phyloP scores from a whole-genome alignment of 345 rosid genomes.

The Corchorus olitorius region DNA sequence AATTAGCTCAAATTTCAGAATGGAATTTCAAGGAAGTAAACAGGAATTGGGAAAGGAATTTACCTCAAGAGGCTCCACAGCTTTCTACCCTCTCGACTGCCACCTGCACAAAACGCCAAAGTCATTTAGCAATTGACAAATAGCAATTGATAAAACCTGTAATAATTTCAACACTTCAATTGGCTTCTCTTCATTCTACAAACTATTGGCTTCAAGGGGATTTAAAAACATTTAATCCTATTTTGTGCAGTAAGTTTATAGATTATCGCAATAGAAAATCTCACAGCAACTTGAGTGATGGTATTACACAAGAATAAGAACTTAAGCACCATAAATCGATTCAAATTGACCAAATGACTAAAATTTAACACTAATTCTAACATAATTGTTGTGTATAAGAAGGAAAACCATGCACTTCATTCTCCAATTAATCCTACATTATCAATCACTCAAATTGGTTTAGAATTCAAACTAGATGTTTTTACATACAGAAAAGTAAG shows the following conservation, averaged over 20 bases:
- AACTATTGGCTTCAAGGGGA: not conserved
- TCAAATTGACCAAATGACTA: not conserved
- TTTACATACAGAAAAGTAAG: too few relatives aligned
- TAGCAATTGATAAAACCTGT: too few relatives aligned
- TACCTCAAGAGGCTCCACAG: too few relatives aligned
- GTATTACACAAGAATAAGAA: not conserved
- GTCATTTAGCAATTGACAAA: too few relatives aligned
- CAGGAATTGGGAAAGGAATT: too few relatives aligned
- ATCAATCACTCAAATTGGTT: too few relatives aligned
- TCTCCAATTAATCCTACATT: not conserved
- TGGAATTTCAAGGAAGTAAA: too few relatives aligned
- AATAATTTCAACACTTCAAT: not conserved
- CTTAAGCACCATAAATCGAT: not conserved
- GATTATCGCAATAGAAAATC: not conserved
- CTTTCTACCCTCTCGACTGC: too few relatives aligned
- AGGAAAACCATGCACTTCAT: not conserved
- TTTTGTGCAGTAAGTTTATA: not conserved
- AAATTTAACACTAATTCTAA: not conserved
- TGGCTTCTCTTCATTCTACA: not conserved
- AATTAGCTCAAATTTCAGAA: too few relatives aligned
- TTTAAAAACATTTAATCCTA: not conserved
- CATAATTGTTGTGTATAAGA: not conserved
- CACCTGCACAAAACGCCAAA: too few relatives aligned
- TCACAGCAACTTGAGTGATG: not conserved
- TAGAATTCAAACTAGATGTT: too few relatives aligned